phyloP scores from a whole-genome alignment of 257 asterid species.

The Ballota nigra region DNA sequence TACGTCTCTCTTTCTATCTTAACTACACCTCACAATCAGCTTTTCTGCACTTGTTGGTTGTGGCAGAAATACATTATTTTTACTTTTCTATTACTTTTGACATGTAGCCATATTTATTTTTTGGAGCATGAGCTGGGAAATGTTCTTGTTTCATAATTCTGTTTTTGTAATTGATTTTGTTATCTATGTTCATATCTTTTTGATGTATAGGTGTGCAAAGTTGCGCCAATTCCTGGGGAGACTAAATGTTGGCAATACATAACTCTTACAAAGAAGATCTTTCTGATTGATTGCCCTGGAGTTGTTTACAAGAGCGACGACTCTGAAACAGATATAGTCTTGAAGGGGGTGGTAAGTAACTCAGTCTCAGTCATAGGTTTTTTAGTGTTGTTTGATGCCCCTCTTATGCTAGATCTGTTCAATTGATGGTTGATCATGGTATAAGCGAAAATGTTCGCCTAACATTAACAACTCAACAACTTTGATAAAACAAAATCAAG shows the following conservation, averaged over 20 bases:
- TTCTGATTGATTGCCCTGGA: slow-evolving; percentile 96
- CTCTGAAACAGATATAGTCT: slow-evolving; percentile 85
- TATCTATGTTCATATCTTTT: background rate
- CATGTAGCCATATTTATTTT: background rate
- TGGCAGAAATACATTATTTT: slow-evolving; percentile 1
- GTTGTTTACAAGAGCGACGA: slow-evolving; percentile 85
- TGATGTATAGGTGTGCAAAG: slow-evolving; percentile 76
- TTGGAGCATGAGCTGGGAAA: background rate
- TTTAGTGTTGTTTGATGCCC: slow-evolving; percentile 1
- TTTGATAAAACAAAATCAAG: background rate
- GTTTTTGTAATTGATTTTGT: background rate
- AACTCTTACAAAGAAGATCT: slow-evolving; percentile 82
- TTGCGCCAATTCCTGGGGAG: slow-evolving; percentile 98
- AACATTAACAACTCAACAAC: background rate
- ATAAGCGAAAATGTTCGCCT: background rate
- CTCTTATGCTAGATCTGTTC: slow-evolving; percentile 8
- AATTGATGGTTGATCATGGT: slow-evolving; percentile 1
- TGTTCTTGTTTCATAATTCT: background rate
- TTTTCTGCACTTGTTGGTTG: slow-evolving; percentile 7
- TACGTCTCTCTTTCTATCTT: slow-evolving; percentile 27
- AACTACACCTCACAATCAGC: slow-evolving; percentile 4
- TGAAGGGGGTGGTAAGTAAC: slow-evolving; percentile 94
- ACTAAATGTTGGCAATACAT: slow-evolving; percentile 99
- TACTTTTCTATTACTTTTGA: background rate
- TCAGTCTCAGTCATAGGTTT: slow-evolving; percentile 1